Evolutionary conservation across 768 basidiomycete species (phyloP).

Genomic region (Pleurotus salmoneostramineus): DNA sequence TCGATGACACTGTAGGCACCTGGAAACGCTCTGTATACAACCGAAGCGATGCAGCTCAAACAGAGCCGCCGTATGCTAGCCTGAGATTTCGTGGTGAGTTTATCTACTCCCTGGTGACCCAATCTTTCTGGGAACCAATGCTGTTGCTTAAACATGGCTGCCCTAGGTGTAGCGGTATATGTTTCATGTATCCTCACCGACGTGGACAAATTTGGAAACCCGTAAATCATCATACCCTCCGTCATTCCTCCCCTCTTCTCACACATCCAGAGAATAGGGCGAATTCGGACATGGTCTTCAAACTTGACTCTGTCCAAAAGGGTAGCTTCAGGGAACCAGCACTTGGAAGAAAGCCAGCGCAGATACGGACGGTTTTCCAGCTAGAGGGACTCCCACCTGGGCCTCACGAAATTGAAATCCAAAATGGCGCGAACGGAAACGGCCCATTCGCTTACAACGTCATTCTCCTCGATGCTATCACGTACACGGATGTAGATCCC

Average conservation of each 20-base stretch:
- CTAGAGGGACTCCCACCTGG: background rate
- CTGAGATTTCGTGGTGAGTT: background rate
- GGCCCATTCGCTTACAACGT: background rate
- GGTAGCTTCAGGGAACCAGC: background rate
- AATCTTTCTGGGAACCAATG: too few species aligned
- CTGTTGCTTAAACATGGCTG: background rate
- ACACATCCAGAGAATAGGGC: background rate
- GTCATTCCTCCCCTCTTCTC: background rate
- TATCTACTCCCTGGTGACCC: background rate
- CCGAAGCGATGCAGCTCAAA: background rate
- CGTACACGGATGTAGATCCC: background rate
- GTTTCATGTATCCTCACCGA: background rate
- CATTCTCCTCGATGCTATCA: background rate
- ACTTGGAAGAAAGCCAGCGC: background rate
- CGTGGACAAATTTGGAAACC: background rate
- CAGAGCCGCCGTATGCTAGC: background rate
- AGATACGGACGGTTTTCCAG: background rate
- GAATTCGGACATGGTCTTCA: background rate
- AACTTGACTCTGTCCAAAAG: background rate
- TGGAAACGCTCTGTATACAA: background rate
- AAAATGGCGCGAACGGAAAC: background rate
- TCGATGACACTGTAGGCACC: background rate
- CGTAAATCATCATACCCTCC: background rate
- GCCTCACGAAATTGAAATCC: background rate
- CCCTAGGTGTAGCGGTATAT: background rate